A percentile compares a stretch with the other conserved stretches of the same genome.
Conservation (phyloP, 2,329 filamentous ascomycete species). For the Uncinocarpus reesii region DNA sequence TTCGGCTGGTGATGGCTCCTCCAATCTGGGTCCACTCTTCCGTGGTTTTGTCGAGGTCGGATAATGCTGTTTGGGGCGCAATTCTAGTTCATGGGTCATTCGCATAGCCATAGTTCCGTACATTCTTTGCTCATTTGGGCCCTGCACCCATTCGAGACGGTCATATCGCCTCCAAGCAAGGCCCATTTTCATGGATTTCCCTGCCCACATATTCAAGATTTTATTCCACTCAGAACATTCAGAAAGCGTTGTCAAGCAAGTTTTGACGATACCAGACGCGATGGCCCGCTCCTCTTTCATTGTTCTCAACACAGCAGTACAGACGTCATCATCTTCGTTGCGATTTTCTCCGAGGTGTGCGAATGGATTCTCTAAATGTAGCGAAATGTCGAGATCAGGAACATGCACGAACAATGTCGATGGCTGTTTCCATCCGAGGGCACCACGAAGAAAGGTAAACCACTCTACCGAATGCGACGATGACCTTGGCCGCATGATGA, state of each 20-base stretch:
- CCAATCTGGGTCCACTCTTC: constrained; percentile 33
- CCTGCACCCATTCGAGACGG: constrained; percentile 57
- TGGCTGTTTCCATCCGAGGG: constrained; percentile 49
- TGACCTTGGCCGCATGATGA: constrained; percentile 53
- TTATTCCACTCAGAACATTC: constrained; percentile 49
- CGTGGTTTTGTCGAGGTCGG: constrained; percentile 41
- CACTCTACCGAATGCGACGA: constrained; percentile 55
- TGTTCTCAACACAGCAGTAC: constrained; percentile 17
- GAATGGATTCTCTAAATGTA: constrained; percentile 53
- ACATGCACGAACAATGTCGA: constrained; percentile 50
- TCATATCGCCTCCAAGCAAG: constrained; percentile 61
- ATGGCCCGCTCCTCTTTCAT: constrained; percentile 44
- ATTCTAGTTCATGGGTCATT: constrained; percentile 54
- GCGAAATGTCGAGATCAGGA: constrained; percentile 51
- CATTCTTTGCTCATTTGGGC: constrained; percentile 56
- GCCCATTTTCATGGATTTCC: constrained; percentile 48
- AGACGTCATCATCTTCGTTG: constrained; percentile 37
- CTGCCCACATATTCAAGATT: constrained; percentile 51
- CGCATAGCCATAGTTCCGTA: constrained; percentile 59
- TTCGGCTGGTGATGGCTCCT: constrained; percentile 54
- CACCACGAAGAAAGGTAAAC: constrained; percentile 55
- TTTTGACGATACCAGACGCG: constrained; percentile 46
- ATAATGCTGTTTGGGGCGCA: constrained; percentile 56
- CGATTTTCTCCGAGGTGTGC: constrained; percentile 39
- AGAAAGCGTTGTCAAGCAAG: constrained; percentile 50